Evolutionary conservation across 2,329 filamentous ascomycete genomes (phyloP).

Genomic region (Xylaria sp.): DNA sequence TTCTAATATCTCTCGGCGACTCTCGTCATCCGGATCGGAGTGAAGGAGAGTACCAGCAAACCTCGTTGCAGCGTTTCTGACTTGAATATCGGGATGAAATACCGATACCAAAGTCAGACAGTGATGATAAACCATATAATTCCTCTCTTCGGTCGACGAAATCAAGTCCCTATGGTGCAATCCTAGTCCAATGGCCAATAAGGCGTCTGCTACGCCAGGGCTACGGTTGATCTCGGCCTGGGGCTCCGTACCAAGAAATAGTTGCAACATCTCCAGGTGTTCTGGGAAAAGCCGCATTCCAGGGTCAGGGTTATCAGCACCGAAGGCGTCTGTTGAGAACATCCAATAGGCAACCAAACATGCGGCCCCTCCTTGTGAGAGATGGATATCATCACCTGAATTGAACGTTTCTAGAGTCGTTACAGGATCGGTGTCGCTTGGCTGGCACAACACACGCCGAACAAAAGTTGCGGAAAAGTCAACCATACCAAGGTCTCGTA

Average conservation of each 20-base stretch:
- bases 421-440: conserved; percentile 58
- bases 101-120: conserved; percentile 66
- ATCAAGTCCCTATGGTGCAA: conserved; percentile 63
- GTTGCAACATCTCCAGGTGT: conserved; percentile 63
- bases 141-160: conserved; percentile 49
- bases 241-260: conserved; percentile 63
- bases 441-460: conserved; percentile 55
- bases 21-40: conserved; percentile 67
- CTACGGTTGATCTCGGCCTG: conserved; percentile 60
- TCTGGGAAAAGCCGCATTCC: conserved; percentile 69
- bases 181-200: conserved; percentile 69
- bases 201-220: conserved; percentile 67
- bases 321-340: conserved; percentile 70
- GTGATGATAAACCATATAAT: conserved; percentile 71
- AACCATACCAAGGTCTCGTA: conserved; percentile 68
- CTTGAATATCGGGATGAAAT: conserved; percentile 64
- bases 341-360: conserved; percentile 71
- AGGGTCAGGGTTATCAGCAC: conserved; percentile 63
- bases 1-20: conserved; percentile 69
- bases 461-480: conserved; percentile 59
- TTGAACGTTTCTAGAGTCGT: conserved; percentile 59
- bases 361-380: conserved; percentile 68
- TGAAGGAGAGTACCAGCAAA: conserved; percentile 67
- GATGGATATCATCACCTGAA: conserved; percentile 62
- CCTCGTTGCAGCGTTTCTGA: conserved; percentile 64